A percentile compares a stretch with the other conserved stretches of the same genome.
Conservation (phyloP, 352 stramenopile genomes). For the Peronospora farinosa region DNA sequence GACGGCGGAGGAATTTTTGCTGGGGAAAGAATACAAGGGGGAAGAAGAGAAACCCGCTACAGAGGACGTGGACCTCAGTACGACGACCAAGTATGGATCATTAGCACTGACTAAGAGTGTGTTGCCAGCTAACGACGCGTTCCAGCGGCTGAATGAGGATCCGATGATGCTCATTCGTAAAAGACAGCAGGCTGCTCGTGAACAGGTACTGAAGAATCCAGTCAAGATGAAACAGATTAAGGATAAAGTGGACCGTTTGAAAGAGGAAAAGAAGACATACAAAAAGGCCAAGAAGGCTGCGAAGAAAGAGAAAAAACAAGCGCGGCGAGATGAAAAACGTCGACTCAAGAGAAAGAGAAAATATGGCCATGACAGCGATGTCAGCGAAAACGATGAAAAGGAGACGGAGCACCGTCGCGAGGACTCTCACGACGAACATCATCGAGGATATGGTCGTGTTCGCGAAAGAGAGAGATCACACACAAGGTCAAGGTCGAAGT, state of each 20-base stretch:
- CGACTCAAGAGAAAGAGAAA: slow-evolving; percentile 45
- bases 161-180: slow-evolving; percentile 94
- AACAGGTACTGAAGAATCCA: slow-evolving; percentile 85
- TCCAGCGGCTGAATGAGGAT: slow-evolving; percentile 92
- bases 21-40: slow-evolving; percentile 87
- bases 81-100: slow-evolving; percentile 64
- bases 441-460: slow-evolving; percentile 7
- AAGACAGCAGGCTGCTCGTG: slow-evolving; percentile 65
- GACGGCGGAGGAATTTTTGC: slow-evolving; percentile 87
- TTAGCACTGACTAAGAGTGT: slow-evolving; percentile 47
- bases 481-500: slow-evolving; percentile 18
- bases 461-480: slow-evolving; percentile 11
- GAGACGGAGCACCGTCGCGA: slow-evolving; percentile 3
- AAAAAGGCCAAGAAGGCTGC: slow-evolving; percentile 64
- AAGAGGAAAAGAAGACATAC: slow-evolving; percentile 70
- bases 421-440: slow-evolving; percentile 9
- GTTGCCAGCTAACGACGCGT: slow-evolving; percentile 83
- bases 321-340: slow-evolving; percentile 29
- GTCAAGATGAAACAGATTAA: slow-evolving; percentile 89
- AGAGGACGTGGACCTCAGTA: slow-evolving; percentile 39
- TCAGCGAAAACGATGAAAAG: slow-evolving; percentile 19
- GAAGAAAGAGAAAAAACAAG: slow-evolving; percentile 62
- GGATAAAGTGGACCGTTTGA: slow-evolving; percentile 64
- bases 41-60: slow-evolving; percentile 29
- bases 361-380: slow-evolving; percentile 19